These are phyloP conservation scores for Alternaria dauci DNA, from an alignment of 2,329 filamentous ascomycete species.

Conservation along the genomic window DNA sequence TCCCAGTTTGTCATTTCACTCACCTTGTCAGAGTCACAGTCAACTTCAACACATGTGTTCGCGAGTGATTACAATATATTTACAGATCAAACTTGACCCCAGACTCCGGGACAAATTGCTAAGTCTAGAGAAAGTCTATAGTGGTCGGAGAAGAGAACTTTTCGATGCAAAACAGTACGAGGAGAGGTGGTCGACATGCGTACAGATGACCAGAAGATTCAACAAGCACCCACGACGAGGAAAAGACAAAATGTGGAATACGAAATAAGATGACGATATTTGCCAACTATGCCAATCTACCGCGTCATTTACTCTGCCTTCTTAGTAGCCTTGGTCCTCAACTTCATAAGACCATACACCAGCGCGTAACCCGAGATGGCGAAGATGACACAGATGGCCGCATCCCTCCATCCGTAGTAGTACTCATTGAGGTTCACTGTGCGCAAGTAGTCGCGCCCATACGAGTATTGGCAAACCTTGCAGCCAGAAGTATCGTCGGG, in stretches of 20 bases:
- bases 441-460: conserved; percentile 67
- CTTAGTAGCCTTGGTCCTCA: conserved; percentile 53
- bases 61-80: neutral
- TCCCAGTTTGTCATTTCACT: neutral
- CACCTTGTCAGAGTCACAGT: neutral
- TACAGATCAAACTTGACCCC: neutral
- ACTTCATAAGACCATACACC: conserved; percentile 56
- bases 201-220: neutral
- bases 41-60: neutral
- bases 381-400: conserved; percentile 67
- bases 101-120: neutral
- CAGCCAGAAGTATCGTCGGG: conserved; percentile 66
- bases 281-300: neutral
- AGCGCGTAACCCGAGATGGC: conserved; percentile 62
- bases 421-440: conserved; percentile 68
- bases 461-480: conserved; percentile 67
- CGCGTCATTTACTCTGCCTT: conserved; percentile 43
- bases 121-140: neutral
- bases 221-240: neutral
- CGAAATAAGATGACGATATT: neutral
- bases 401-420: conserved; percentile 72
- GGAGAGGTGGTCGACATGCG: neutral
- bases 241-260: neutral
- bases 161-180: neutral
- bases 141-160: neutral